Percentiles rank a stretch among this genome's conserved stretches.
phyloP scores from a whole-genome alignment of 441 rosid species.

The Pelargonium fulgidum region DNA sequence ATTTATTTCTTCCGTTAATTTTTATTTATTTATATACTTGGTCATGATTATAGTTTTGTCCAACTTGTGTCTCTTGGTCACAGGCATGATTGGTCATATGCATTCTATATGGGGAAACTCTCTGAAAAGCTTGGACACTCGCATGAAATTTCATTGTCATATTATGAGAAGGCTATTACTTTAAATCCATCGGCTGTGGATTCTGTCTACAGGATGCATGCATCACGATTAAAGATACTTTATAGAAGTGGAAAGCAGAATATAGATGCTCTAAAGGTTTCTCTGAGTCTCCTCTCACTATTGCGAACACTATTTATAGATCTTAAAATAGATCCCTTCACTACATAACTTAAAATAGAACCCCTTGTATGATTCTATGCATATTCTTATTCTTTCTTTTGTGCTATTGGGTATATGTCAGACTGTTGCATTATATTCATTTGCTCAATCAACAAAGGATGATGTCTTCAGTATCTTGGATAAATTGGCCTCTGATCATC shows the following conservation, averaged over 20 bases:
- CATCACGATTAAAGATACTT: constrained; percentile 89
- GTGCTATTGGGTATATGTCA: constrained; percentile 18
- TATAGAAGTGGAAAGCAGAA: constrained; percentile 60
- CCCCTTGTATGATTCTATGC: background rate
- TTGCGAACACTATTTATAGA: background rate
- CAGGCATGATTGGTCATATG: constrained; percentile 99
- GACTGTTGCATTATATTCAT: constrained; percentile 67
- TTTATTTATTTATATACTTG: constrained; percentile 18
- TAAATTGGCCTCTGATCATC: constrained; percentile 42
- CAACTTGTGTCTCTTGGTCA: constrained; percentile 15
- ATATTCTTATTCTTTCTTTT: constrained; percentile 19
- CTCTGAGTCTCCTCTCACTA: background rate
- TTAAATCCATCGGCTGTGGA: constrained; percentile 88
- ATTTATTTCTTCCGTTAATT: constrained; percentile 19
- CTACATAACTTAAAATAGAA: constrained; percentile 10
- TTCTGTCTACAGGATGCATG: constrained; percentile 96
- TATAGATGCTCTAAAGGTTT: constrained; percentile 73
- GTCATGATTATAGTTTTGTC: constrained; percentile 19
- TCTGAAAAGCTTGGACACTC: constrained; percentile 84
- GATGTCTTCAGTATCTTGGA: constrained; percentile 40
- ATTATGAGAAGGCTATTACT: constrained; percentile 71
- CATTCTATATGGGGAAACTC: constrained; percentile 97
- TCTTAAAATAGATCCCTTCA: constrained; percentile 2
- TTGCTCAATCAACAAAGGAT: constrained; percentile 56
- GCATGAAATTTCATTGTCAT: constrained; percentile 57